Conservation (phyloP, 805 yeast species). For the Metschnikowia picachoensis region DNA sequence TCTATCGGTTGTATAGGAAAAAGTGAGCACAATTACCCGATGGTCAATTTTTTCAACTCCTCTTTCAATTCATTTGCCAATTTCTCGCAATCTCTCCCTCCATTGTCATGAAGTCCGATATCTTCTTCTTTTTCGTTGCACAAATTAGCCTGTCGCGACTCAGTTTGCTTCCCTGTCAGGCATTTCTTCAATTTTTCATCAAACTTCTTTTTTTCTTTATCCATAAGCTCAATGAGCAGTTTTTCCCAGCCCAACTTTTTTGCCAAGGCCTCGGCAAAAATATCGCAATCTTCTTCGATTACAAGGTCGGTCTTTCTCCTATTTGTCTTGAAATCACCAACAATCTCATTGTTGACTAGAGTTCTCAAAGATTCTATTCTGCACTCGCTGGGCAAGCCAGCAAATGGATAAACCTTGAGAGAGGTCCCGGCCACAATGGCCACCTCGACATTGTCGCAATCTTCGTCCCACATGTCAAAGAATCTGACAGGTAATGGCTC, state of each 20-base stretch:
- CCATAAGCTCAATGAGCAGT: slow-evolving; percentile 45
- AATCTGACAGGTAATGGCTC: slow-evolving; percentile 74
- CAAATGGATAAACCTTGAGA: slow-evolving; percentile 86
- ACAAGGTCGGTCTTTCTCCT: slow-evolving; percentile 58
- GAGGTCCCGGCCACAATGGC: slow-evolving; percentile 93
- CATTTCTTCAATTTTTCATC: not conserved
- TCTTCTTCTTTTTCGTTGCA: too few relatives aligned
- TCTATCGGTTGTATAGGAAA: slow-evolving; percentile 68
- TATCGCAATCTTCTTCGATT: slow-evolving; percentile 61
- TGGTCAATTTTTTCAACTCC: slow-evolving; percentile 8
- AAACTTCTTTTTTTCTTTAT: slow-evolving; percentile 7
- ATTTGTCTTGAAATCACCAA: slow-evolving; percentile 61
- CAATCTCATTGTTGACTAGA: slow-evolving; percentile 69
- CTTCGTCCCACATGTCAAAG: slow-evolving; percentile 65
- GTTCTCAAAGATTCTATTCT: slow-evolving; percentile 48
- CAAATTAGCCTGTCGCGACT: too few relatives aligned
- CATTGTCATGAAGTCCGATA: not conserved
- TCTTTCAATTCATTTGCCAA: slow-evolving; percentile 9
- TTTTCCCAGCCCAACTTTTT: slow-evolving; percentile 60
- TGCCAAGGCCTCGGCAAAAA: slow-evolving; percentile 52
- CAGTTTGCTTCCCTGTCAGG: not conserved
- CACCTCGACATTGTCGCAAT: slow-evolving; percentile 51
- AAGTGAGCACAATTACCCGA: slow-evolving; percentile 21
- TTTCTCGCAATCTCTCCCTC: slow-evolving; percentile 3
- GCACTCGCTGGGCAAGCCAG: slow-evolving; percentile 70